Evolutionary conservation across 306 rosid genomes (phyloP), one percentile per base, ranked within the genome.

Genomic region (Malus asiatica): DNA sequence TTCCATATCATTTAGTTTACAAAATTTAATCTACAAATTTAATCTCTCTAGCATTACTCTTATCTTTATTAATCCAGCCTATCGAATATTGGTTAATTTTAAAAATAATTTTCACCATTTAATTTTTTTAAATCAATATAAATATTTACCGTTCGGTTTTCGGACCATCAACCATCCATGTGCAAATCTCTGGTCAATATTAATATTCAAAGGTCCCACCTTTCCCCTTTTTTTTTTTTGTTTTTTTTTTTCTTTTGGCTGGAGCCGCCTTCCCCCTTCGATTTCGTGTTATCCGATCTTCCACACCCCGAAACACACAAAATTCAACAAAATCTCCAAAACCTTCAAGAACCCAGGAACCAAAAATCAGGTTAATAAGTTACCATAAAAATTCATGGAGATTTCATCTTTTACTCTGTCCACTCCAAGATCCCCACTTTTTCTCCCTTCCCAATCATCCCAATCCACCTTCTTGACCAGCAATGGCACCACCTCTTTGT

Each of bases 391-490:
- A 46, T 18, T 70, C 62, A 89, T 89, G 96, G 87, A 83, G 85
- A 76, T 83, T n/a, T 85, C 86, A 55, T 82, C 90, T 55, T 14
- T 76, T 23, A 74, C 89, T 77, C 74, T 85, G 68, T 83, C 93
- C 76, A 69, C 80, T 60, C 86, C 89, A 13, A 80, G 58, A 52
- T 53, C 81, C 52, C 70, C 82, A 29, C 33, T 65, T 33, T 72
- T 62, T 16, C 84, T 76, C 61, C 74, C 87, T 53, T 64, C 69
- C 8, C 86, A 87, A 19, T 90, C 94, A 55, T 77, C 89, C 22
- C 77, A 75, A 66, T 82, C 89, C 66, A 42, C 77, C 71, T 86
- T 88, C 73, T 74, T 82, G 72, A 27, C 82, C 75, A 32, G 75
- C 60, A 79, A 72, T 67, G 81, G 66, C 42, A 62, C 71, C 19